Evolutionary conservation across 805 yeast genomes (phyloP).

Genomic region (Aciculoconidium aculeatum): DNA sequence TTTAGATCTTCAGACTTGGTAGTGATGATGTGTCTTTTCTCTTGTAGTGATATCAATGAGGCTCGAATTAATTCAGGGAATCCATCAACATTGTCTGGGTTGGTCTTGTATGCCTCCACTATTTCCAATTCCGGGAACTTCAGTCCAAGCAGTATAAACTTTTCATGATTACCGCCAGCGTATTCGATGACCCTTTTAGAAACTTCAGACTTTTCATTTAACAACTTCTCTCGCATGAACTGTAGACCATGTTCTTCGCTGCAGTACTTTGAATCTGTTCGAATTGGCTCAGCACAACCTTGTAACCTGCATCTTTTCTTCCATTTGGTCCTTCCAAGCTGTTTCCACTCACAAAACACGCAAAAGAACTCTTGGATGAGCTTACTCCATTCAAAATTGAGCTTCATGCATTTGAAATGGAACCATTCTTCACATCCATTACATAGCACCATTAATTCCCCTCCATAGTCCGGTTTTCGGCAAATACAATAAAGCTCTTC

Average conservation of each 20-base stretch:
- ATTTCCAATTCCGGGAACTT: constrained; percentile 39
- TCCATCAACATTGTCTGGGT: constrained; percentile 9
- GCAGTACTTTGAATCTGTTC: constrained; percentile 64
- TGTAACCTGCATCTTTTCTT: constrained; percentile 66
- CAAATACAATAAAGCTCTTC: constrained; percentile 76
- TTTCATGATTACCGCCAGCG: constrained; percentile 15
- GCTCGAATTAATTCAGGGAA: too few species aligned
- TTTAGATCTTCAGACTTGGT: constrained; percentile 12
- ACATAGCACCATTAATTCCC: constrained; percentile 83
- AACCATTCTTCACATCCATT: constrained; percentile 96
- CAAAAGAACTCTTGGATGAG: constrained; percentile 66
- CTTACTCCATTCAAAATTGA: constrained; percentile 44
- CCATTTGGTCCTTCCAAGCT: constrained; percentile 55
- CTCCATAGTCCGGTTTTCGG: constrained; percentile 69
- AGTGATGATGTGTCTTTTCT: too few species aligned
- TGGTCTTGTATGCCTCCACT: constrained; percentile 17
- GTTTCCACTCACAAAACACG: constrained; percentile 60
- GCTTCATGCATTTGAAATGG: constrained; percentile 72
- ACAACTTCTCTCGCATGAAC: constrained; percentile 30
- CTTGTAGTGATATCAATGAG: constrained; percentile 14
- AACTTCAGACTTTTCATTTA: too few species aligned
- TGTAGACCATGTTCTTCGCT: constrained; percentile 59
- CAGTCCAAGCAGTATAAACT: constrained; percentile 23
- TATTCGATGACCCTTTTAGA: too few species aligned
- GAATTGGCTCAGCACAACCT: constrained; percentile 53